Evolutionary conservation across 352 stramenopile genomes (phyloP).

Genomic region (Phytophthora multivora): DNA sequence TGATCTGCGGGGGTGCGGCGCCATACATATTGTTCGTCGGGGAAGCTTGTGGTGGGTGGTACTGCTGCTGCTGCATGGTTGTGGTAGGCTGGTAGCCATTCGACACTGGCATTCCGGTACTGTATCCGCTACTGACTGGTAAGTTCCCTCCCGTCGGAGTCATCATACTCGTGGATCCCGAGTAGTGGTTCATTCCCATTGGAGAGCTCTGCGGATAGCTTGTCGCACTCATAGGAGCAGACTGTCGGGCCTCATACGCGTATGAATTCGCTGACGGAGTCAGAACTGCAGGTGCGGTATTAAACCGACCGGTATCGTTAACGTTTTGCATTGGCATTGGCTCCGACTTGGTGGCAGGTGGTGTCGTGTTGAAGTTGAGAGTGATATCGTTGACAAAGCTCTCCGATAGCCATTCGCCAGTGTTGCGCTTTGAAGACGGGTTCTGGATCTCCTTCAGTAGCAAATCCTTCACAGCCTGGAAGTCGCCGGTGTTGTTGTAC

Average conservation of each 20-base stretch:
- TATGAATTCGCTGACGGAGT: conserved; percentile 32
- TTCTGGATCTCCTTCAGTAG: conserved; percentile 68
- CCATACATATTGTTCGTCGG: conserved; percentile 41
- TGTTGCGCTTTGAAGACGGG: conserved; percentile 70
- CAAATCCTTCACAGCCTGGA: conserved; percentile 74
- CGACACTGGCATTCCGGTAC: conserved; percentile 22
- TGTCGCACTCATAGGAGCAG: conserved; percentile 14
- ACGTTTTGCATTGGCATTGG: conserved; percentile 22
- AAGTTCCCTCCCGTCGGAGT: conserved; percentile 24
- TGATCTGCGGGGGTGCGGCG: conserved; percentile 47
- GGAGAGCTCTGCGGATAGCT: conserved; percentile 39
- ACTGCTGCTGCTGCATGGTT: conserved; percentile 38
- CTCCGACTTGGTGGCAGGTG: conserved; percentile 22
- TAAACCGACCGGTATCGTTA: conserved; percentile 21
- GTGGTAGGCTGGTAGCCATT: conserved; percentile 28
- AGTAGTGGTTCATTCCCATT: conserved; percentile 40
- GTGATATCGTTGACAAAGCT: conserved; percentile 79
- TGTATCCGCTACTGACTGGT: conserved; percentile 27
- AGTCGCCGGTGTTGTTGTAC: conserved; percentile 82
- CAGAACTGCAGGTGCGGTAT: conserved; percentile 14
- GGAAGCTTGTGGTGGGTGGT: conserved; percentile 45
- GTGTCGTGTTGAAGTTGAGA: conserved; percentile 50
- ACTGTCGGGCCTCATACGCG: conserved; percentile 35
- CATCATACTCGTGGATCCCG: conserved; percentile 10
- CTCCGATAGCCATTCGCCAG: conserved; percentile 74